These are phyloP conservation scores for Cutaneotrichosporon sp. DNA, from an alignment of 1,284 basidiomycete genomes.

Conservation along the genomic window DNA sequence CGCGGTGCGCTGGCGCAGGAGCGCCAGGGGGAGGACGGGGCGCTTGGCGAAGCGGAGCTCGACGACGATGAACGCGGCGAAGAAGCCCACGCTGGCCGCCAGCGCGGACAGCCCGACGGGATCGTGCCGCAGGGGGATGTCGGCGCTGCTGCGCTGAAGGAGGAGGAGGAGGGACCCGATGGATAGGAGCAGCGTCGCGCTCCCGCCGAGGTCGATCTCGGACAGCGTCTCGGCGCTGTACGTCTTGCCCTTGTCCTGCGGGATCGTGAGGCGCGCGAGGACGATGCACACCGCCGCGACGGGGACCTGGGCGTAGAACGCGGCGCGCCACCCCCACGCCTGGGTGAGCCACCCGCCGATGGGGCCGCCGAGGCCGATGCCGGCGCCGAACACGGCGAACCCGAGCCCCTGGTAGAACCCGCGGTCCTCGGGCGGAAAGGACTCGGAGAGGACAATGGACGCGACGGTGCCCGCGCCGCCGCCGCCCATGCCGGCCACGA, in stretches of 20 bases:
- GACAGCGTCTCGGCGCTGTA: slow-evolving; percentile 5
- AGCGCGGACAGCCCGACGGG: slow-evolving; percentile 17
- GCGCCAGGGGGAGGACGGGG: slow-evolving; percentile 34
- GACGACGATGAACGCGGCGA: slow-evolving; percentile 31
- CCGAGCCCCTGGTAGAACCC: slow-evolving; percentile 50
- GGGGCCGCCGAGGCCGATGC: slow-evolving; percentile 51
- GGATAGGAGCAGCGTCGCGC: slow-evolving; percentile 27
- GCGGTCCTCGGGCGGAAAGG: slow-evolving; percentile 48
- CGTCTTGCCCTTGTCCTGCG: slow-evolving; percentile 3
- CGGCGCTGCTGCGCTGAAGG: slow-evolving; percentile 18
- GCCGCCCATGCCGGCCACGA: slow-evolving; percentile 39
- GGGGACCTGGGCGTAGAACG: slow-evolving; percentile 41
- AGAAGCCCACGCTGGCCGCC: slow-evolving; percentile 16
- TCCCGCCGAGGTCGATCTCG: slow-evolving; percentile 34
- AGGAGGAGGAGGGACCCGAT: slow-evolving; percentile 31
- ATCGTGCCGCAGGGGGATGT: slow-evolving; percentile 18
- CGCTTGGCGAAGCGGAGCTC: slow-evolving; percentile 29
- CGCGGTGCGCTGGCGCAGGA: slow-evolving; percentile 26
- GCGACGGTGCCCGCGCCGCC: slow-evolving; percentile 41
- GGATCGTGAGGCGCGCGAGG: slow-evolving; percentile 16
- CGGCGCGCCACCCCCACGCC: slow-evolving; percentile 51
- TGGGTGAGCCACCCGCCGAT: slow-evolving; percentile 53
- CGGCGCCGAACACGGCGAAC: slow-evolving; percentile 44
- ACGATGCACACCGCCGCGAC: slow-evolving; percentile 19
- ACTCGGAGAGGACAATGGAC: slow-evolving; percentile 48